A percentile compares a stretch with the other conserved stretches of the same genome.
Evolutionary conservation across 352 stramenopile genomes (phyloP).

Genomic region (Phytophthora crassamura): DNA sequence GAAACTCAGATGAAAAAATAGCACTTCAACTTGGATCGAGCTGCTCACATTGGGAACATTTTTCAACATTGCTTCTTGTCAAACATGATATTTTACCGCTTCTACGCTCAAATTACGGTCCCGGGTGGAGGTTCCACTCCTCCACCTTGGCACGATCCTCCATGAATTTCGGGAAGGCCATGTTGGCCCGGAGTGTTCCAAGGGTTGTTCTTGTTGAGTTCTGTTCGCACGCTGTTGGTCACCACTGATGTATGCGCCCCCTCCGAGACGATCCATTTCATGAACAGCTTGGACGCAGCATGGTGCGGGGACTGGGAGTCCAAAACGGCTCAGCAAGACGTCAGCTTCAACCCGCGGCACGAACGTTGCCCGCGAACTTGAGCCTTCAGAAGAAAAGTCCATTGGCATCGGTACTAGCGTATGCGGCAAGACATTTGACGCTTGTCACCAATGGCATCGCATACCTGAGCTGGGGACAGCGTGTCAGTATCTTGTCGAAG

Average conservation of each 20-base stretch:
- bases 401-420: no score
- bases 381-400: no score
- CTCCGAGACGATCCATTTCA: conserved; percentile 58
- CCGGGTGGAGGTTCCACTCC: conserved; percentile 27
- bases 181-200: conserved; percentile 48
- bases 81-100: no score
- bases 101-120: no score
- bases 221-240: conserved; percentile 50
- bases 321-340: no score
- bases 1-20: no score
- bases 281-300: conserved; percentile 59
- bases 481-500: no score
- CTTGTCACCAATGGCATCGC: no score
- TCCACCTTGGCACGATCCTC: conserved; percentile 54
- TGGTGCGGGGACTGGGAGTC: conserved; percentile 14
- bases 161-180: conserved; percentile 57
- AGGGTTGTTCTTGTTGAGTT: conserved; percentile 35
- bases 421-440: conserved; percentile 24
- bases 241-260: conserved; percentile 38
- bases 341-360: conserved; percentile 23
- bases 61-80: no score
- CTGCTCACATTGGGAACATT: no score
- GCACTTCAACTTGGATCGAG: no score
- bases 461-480: no score
- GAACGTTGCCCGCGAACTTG: neutral